phyloP scores from a whole-genome alignment of 495 filamentous ascomycete species.

The Chaetomium tenue region DNA sequence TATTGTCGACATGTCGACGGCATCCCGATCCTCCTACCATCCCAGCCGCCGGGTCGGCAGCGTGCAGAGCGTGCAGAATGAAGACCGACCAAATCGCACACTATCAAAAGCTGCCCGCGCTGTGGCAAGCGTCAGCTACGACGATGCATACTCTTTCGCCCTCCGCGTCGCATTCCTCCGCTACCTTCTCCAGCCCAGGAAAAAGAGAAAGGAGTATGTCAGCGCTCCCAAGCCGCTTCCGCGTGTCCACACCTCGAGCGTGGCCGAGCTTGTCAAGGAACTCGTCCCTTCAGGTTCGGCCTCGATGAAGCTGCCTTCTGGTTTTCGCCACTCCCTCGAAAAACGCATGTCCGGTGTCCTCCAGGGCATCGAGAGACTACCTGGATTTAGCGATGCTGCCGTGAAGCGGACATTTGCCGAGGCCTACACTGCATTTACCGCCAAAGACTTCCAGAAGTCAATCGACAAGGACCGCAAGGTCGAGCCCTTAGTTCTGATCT shows the following conservation, averaged over 20 bases:
- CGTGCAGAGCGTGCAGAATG: slow-evolving; percentile 38
- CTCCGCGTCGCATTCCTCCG: slow-evolving; percentile 88
- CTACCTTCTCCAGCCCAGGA: slow-evolving; percentile 88
- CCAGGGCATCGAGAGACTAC: slow-evolving; percentile 60
- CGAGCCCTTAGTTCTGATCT: slow-evolving; percentile 89
- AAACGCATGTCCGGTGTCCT: slow-evolving; percentile 79
- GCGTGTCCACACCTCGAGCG: slow-evolving; percentile 65
- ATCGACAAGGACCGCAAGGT: slow-evolving; percentile 91
- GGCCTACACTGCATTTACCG: slow-evolving; percentile 64
- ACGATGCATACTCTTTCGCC: slow-evolving; percentile 85
- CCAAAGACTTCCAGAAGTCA: slow-evolving; percentile 80
- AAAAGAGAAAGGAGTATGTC: slow-evolving; percentile 81
- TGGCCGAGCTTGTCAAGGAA: slow-evolving; percentile 64
- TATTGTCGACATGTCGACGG: slow-evolving; percentile 43
- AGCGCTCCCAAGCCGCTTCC: slow-evolving; percentile 57
- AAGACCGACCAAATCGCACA: slow-evolving; percentile 37
- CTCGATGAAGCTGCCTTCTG: slow-evolving; percentile 48
- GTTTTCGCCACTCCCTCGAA: slow-evolving; percentile 66
- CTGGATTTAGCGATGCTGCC: slow-evolving; percentile 80
- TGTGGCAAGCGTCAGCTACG: slow-evolving; percentile 45
- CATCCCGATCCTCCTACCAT: slow-evolving; percentile 33
- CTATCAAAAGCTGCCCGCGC: slow-evolving; percentile 39
- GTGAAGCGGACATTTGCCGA: slow-evolving; percentile 93
- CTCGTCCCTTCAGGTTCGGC: slow-evolving; percentile 45
- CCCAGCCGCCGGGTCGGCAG: slow-evolving; percentile 47